phyloP scores from a whole-genome alignment of 306 rosid species.

The Gleditsia sinensis region DNA sequence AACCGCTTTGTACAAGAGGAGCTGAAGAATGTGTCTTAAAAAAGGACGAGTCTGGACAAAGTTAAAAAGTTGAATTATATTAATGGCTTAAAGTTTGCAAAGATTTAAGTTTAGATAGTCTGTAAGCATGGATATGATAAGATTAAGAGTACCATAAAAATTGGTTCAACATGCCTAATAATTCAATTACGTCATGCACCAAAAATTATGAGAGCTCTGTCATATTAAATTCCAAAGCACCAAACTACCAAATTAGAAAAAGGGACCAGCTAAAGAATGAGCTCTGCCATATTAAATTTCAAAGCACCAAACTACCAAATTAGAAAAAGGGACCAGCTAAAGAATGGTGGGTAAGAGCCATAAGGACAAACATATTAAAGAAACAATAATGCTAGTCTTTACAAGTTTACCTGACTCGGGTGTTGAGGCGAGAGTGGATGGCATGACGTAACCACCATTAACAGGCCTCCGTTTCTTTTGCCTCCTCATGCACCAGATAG shows the following conservation, averaged over 20 bases:
- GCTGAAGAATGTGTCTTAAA: slow-evolving; percentile 71
- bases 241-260: slow-evolving; percentile 9
- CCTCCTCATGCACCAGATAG: slow-evolving; percentile 68
- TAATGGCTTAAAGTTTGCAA: slow-evolving; percentile 12
- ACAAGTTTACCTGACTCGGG: slow-evolving; percentile 67
- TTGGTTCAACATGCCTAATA: background rate
- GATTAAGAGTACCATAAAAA: background rate
- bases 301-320: slow-evolving; percentile 23
- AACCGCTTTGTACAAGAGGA: slow-evolving; percentile 61
- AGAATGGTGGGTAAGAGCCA: background rate
- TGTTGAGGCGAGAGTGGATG: slow-evolving; percentile 53
- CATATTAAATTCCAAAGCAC: slow-evolving; percentile 17
- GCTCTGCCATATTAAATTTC: no score
- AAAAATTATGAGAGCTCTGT: background rate
- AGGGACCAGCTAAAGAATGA: background rate
- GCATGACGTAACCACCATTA: slow-evolving; percentile 63
- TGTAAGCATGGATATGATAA: background rate
- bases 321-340: background rate
- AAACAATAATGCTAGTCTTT: background rate
- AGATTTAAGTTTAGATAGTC: background rate
- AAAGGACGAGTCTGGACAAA: slow-evolving; percentile 68
- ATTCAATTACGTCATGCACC: background rate
- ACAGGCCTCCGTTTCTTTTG: slow-evolving; percentile 50
- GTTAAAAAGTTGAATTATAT: slow-evolving; percentile 32
- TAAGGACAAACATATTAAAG: slow-evolving; percentile 1